Evolutionary conservation across 2,329 filamentous ascomycete genomes (phyloP), one percentile per base, ranked within the genome.

Genomic region (Pseudogymnoascus sp.): DNA sequence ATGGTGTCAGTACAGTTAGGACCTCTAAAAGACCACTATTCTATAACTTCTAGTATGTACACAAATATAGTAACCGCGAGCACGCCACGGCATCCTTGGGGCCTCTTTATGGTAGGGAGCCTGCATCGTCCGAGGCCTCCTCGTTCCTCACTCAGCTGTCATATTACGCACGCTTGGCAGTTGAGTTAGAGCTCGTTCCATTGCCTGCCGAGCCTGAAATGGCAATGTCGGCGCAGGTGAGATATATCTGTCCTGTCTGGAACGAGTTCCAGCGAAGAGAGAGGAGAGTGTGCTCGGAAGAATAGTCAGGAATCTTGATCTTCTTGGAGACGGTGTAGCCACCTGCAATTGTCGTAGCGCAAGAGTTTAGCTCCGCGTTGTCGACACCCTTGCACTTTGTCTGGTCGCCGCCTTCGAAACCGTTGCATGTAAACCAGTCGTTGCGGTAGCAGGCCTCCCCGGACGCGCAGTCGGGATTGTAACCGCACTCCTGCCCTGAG

Each of bases 361-460:
- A 83, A 0, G 78, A 80, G n/a, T 74, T 72, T 1, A 78, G 69
- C 0, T 72, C 64, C 0, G 78, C 72, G 37, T 72, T 72, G 64
- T 81, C 79, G n/a, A 55, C 49, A 33, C 49, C 29, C 80, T 1
- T 78, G 79, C 66, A 75, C 73, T 12, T 76, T 72, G 64, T 67
- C 70, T 64, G 70, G 49, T 55, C 49, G 29, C 49, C 68, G 6
- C 66, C 68, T n/a, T 74, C 66, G 65, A 78, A 80, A 1, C 72
- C 73, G 59, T 80, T 76, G 72, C 81, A 83, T 0, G 80, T 82
- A 65, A 82, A 83, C 81, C 81, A 83, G 69, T 82, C 78, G 61
- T 82, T 81, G 2, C 78, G 72, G 62, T 73, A 78, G 68, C 80
- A 83, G 0, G 76, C 66, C 66, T 80, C 71, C 0, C 69, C 79